A percentile compares a stretch with the other conserved stretches of the same genome.
These are phyloP conservation scores for Cordia subcordata DNA, from an alignment of 257 asterid species.

Conservation along the genomic window DNA sequence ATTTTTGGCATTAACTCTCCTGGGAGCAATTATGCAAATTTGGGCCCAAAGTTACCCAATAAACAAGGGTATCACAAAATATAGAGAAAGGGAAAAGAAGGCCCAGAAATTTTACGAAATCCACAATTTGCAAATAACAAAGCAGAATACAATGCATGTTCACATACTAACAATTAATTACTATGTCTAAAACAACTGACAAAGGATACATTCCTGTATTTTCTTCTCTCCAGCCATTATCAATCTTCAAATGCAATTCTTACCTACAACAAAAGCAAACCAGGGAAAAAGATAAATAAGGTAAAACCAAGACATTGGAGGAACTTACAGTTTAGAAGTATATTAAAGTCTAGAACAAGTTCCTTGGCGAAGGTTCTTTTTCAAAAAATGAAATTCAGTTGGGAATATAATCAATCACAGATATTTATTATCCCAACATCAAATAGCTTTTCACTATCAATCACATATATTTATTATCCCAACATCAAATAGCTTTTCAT, in stretches of 20 bases:
- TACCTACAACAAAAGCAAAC: neutral
- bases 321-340: neutral
- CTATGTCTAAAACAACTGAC: neutral
- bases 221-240: slow-evolving; percentile 9
- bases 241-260: slow-evolving; percentile 1
- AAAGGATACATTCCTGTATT: slow-evolving; percentile 5
- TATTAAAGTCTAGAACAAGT: neutral
- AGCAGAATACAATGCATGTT: too few species aligned
- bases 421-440: neutral
- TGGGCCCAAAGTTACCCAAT: too few species aligned
- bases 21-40: too few species aligned
- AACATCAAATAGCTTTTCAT: neutral
- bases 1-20: too few species aligned
- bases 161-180: too few species aligned
- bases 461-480: neutral
- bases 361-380: neutral
- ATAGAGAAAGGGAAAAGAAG: too few species aligned
- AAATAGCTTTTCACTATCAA: neutral
- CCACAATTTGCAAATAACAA: too few species aligned
- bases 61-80: too few species aligned
- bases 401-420: neutral
- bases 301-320: neutral
- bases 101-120: too few species aligned
- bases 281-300: neutral
- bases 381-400: neutral